phyloP scores from a whole-genome alignment of 1,139 yeast species.

The Candida tunisiensis region DNA sequence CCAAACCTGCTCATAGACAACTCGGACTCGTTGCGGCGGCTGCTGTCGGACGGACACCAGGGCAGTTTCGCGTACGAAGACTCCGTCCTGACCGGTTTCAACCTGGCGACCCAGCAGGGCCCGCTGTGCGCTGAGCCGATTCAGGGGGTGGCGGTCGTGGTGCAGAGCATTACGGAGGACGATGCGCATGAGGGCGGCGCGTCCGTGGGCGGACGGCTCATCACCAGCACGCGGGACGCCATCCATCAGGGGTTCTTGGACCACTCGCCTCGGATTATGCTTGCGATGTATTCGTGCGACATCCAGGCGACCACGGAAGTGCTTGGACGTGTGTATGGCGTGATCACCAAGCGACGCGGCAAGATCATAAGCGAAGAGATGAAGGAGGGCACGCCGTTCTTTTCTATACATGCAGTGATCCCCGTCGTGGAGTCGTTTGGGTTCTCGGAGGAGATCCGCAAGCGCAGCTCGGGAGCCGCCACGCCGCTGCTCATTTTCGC shows the following conservation, averaged over 20 bases:
- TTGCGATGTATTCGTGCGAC: conserved; percentile 90
- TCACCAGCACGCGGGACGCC: conserved; percentile 60
- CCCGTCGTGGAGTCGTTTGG: conserved; percentile 98
- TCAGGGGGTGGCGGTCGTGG: conserved; percentile 45
- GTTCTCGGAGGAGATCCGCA: conserved; percentile 85
- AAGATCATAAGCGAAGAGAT: conserved; percentile 76
- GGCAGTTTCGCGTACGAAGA: conserved; percentile 24
- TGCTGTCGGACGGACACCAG: conserved; percentile 5
- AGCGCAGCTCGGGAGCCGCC: conserved; percentile 92
- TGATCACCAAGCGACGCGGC: conserved; percentile 81
- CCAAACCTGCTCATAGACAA: conserved; percentile 59
- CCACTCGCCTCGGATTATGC: conserved; percentile 77
- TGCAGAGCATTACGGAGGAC: conserved; percentile 11
- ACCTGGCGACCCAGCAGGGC: conserved; percentile 67
- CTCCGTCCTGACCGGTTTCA: conserved; percentile 68
- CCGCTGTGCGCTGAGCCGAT: conserved; percentile 81
- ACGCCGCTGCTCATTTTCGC: conserved; percentile 86
- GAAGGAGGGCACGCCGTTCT: conserved; percentile 97
- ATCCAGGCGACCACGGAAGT: conserved; percentile 93
- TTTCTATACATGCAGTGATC: conserved; percentile 66
- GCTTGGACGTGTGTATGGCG: conserved; percentile 88
- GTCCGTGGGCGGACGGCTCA: conserved; percentile 39
- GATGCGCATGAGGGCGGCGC: conserved; percentile 17
- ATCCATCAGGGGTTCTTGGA: conserved; percentile 54
- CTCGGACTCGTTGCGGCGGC: conserved; percentile 23